Evolutionary conservation across 768 basidiomycete species (phyloP), one percentile per base, ranked within the genome.

Genomic region (Rhodotorula diobovata): DNA sequence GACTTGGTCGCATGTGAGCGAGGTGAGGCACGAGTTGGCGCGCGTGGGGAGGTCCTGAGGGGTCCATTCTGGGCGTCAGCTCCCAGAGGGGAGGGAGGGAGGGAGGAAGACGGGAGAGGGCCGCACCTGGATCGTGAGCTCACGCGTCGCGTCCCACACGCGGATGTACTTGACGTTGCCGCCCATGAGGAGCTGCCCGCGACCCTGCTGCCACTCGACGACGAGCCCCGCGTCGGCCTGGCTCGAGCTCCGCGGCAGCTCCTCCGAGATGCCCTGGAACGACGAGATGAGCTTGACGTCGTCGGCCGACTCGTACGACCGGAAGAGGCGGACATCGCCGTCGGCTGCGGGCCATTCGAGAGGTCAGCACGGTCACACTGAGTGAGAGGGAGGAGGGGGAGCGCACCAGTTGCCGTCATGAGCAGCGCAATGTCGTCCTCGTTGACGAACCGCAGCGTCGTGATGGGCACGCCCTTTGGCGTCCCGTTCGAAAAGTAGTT

Each of bases 111-210:
- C n/a, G n/a, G 35, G 46, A 50, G 14, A 46, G 70, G 57, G 80
- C n/a, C 87, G 73, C 76, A 93, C 91, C 82, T 89, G 79, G 55
- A 88, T 82, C 67, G 87, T 86, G 35, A 84, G 87, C 79, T 98
- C 96, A 4, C 90, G 89, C 74, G 91, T 88, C 16, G 93, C 95
- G 79, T 99, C 94, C 96, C 96, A 99, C 9, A 93, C 84, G 68
- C 92, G 85, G 71, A 99, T 89, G 50, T 88, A 87, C 67, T 87
- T 86, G 48, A 91, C 89, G 81, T 98, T 95, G 4, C 95, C 96
- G 18, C 91, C 91, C 37, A 92, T 87, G n/a, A 97, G 83, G 45
- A 98, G 81, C 37, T 87, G 87, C 0, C 94, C 96, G 35, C 87
- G 85, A 4, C 85, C 84, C 81, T 97, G 95, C 77, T 90, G 91